Conservation (phyloP, 164 flowering plant species). For the Dillenia turbinata region DNA sequence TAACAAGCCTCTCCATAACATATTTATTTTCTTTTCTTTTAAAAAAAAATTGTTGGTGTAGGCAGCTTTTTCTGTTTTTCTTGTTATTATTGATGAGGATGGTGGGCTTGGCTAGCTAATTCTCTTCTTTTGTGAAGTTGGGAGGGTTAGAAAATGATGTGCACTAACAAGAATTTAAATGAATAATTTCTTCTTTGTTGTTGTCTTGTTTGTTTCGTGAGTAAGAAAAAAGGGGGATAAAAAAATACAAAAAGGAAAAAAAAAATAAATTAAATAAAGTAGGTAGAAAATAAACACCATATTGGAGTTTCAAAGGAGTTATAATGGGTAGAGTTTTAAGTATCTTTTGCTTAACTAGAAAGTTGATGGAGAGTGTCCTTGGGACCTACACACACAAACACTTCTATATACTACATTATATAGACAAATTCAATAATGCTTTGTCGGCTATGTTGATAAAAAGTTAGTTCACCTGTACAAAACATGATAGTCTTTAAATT, state of each 20-base stretch:
- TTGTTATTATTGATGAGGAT: too few relatives aligned
- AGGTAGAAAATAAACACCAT: slow-evolving; percentile 4
- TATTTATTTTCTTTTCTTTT: too few relatives aligned
- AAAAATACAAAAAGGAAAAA: slow-evolving; percentile 1
- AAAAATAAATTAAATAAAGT: background rate
- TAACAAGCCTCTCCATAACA: too few relatives aligned
- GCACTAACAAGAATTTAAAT: slow-evolving; percentile 14
- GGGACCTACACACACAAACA: background rate
- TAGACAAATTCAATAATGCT: slow-evolving; percentile 29
- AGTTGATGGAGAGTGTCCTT: slow-evolving; percentile 7
- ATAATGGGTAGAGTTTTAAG: slow-evolving; percentile 5
- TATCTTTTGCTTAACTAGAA: slow-evolving; percentile 10
- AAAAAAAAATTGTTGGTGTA: too few relatives aligned
- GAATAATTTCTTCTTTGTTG: background rate
- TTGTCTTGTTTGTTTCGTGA: slow-evolving; percentile 7
- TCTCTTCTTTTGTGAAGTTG: slow-evolving; percentile 9
- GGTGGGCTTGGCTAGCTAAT: too few relatives aligned
- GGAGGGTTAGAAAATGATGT: slow-evolving; percentile 23
- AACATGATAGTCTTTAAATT: slow-evolving; percentile 18
- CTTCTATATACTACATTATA: background rate
- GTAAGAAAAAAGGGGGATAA: background rate
- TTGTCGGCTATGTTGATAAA: slow-evolving; percentile 31
- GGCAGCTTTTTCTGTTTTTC: too few relatives aligned
- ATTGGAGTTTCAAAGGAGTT: background rate
- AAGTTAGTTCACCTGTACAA: slow-evolving; percentile 31